phyloP scores from a whole-genome alignment of 108 stramenopile species.

The Epipyxis sp. region DNA sequence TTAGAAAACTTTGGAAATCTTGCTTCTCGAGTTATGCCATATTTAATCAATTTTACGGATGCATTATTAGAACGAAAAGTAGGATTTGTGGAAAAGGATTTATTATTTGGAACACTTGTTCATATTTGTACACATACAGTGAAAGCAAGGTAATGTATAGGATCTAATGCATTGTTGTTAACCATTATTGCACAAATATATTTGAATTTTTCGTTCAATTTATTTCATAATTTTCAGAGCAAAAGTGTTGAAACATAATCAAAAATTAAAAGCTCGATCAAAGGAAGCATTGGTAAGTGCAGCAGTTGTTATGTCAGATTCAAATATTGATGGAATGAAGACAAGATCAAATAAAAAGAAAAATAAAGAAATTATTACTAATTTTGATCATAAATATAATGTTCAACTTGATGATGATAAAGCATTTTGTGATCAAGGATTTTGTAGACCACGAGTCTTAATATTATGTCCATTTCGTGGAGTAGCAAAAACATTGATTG shows the following conservation, averaged over 20 bases:
- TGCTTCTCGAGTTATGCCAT: too few relatives aligned
- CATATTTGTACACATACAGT: too few relatives aligned
- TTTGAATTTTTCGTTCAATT: too few relatives aligned
- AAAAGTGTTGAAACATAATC: constrained; percentile 24
- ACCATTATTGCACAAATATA: too few relatives aligned
- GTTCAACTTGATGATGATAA: neutral
- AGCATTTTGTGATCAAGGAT: constrained; percentile 15
- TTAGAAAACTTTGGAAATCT: too few relatives aligned
- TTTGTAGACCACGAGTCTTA: neutral
- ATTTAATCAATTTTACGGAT: too few relatives aligned
- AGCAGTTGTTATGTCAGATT: neutral
- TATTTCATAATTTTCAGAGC: too few relatives aligned
- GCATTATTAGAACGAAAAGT: too few relatives aligned
- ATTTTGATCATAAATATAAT: neutral
- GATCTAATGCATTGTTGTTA: too few relatives aligned
- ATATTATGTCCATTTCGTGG: constrained; percentile 21
- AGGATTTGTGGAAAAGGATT: too few relatives aligned
- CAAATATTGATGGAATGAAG: neutral
- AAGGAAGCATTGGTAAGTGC: neutral
- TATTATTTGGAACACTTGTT: too few relatives aligned
- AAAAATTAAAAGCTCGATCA: neutral
- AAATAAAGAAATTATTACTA: neutral
- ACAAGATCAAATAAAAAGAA: constrained; percentile 17
- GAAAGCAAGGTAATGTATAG: too few relatives aligned
- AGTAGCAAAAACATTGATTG: neutral